Percentiles rank a stretch among this genome's conserved stretches.
phyloP scores from a whole-genome alignment of 306 rosid genomes.

The Dalbergia cochinchinensis region DNA sequence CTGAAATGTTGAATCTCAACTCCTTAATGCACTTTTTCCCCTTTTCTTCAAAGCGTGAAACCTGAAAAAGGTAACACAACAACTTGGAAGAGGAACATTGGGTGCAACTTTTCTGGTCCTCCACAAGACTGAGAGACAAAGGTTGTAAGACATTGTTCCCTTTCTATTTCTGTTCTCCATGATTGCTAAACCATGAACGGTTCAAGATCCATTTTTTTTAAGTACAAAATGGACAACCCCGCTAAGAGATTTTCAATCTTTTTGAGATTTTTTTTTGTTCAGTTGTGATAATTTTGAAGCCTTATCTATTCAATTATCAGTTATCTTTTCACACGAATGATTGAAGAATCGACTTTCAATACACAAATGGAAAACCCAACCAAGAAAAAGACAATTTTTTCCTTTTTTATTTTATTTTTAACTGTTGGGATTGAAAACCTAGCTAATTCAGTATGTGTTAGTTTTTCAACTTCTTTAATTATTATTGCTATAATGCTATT shows the following conservation, averaged over 20 bases:
- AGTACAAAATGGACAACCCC: slow-evolving; percentile 17
- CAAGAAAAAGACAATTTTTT: background rate
- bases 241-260: slow-evolving; percentile 29
- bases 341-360: slow-evolving; percentile 5
- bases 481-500: background rate
- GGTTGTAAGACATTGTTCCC: slow-evolving; percentile 49
- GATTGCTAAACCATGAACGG: slow-evolving; percentile 27
- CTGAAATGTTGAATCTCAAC: no score
- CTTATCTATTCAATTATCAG: background rate
- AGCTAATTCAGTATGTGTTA: slow-evolving; percentile 1
- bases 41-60: no score
- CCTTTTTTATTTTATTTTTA: background rate
- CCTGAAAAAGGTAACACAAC: slow-evolving; percentile 57
- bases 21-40: no score
- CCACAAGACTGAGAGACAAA: slow-evolving; percentile 72
- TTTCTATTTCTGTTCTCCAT: slow-evolving; percentile 3
- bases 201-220: slow-evolving; percentile 23
- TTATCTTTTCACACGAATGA: slow-evolving; percentile 8
- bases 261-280: slow-evolving; percentile 31
- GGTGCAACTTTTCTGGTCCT: slow-evolving; percentile 85
- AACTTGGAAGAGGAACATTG: slow-evolving; percentile 88
- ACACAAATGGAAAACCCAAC: slow-evolving; percentile 26
- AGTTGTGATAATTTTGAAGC: slow-evolving; percentile 20
- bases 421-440: slow-evolving; percentile 1
- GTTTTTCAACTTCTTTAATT: slow-evolving; percentile 14